Base-by-base conservation (phyloP, 2,329 filamentous ascomycete species). In the Oidium heveae region DNA sequence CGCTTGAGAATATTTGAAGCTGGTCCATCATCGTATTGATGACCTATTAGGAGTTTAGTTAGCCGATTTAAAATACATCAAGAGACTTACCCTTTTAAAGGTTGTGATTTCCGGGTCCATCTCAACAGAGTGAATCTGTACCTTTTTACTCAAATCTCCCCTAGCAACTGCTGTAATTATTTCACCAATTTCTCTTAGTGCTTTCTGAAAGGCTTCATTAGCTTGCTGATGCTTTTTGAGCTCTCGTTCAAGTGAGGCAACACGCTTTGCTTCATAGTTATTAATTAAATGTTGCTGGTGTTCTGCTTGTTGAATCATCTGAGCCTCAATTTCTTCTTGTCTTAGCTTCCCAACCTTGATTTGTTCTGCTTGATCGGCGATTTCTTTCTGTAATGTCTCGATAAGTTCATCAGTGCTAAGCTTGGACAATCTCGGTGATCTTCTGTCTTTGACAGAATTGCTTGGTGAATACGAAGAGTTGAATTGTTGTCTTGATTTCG, bases 1-100 rank as follows among this genome's bases (percentile, higher is more conserved):
- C 88, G 68, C 86, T 93, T 59, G 89, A 89, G 68, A 96, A 96
- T 57, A 93, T 85, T 66, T 95, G 88, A 57, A 96, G 75, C 68
- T 95, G 89, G 66, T 96, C 89, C 79, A 96, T 94, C 89, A 96
- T 96, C 61, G 85, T 93, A 67, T 96, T 96, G 71, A 96, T 96
- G 37, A 65, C 63, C 63, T 65, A 55, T 13, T 43, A 22, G 10
- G 41, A 3, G 44, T 32, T 59, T 53, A 59, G 55, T 15, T 39
- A 46, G 22, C 24, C 18, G 47, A 18, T 39, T 22, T 34, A 13
- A 5, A n/a, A 46, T 15, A 4, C 34, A 36, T 15, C 3, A 49
- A 16, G n/a, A 47, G 44, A 53, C 57, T 56, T 58, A 89, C 95
- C 63, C 86, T 82, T 71, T 96, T 96, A 73, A 96, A 96, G 10